These are phyloP conservation scores for Nakaseomyces sp. DNA, from an alignment of 1,139 yeast genomes.

Conservation along the genomic window DNA sequence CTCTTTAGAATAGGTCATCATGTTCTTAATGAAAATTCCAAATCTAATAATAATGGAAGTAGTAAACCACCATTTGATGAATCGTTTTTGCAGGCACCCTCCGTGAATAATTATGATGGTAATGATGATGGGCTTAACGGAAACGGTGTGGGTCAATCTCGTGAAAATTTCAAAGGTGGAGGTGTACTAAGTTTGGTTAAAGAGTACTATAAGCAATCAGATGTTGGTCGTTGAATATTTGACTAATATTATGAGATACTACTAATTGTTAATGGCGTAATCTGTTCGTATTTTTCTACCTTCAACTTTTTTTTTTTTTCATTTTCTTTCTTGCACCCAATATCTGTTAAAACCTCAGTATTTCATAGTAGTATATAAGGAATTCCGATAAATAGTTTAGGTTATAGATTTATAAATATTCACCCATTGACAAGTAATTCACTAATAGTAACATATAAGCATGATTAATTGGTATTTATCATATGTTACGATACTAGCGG, in stretches of 20 bases:
- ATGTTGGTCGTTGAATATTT: conserved; percentile 23
- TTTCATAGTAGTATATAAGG: neutral
- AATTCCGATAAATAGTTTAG: neutral
- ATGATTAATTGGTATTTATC: no score
- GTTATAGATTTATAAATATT: neutral
- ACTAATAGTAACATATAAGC: no score
- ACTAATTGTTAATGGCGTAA: no score
- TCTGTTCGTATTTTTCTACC: no score
- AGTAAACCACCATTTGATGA: neutral
- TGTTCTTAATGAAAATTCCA: conserved; percentile 7
- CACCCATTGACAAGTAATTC: no score
- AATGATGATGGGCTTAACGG: conserved; percentile 7
- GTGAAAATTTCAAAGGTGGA: conserved; percentile 28
- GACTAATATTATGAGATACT: no score
- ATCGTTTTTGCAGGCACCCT: conserved; percentile 1
- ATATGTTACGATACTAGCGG: neutral
- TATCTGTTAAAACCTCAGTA: no score
- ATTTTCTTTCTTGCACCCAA: no score
- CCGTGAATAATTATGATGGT: neutral
- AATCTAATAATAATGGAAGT: neutral
- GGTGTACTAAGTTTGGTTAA: conserved; percentile 75
- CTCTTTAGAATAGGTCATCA: conserved; percentile 17
- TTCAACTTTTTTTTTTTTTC: no score
- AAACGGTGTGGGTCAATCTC: conserved; percentile 12
- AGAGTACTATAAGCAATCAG: conserved; percentile 66